A percentile compares a stretch with the other conserved stretches of the same genome.
phyloP scores from a whole-genome alignment of 179 eudicot species.

The Carnegiea gigantea region DNA sequence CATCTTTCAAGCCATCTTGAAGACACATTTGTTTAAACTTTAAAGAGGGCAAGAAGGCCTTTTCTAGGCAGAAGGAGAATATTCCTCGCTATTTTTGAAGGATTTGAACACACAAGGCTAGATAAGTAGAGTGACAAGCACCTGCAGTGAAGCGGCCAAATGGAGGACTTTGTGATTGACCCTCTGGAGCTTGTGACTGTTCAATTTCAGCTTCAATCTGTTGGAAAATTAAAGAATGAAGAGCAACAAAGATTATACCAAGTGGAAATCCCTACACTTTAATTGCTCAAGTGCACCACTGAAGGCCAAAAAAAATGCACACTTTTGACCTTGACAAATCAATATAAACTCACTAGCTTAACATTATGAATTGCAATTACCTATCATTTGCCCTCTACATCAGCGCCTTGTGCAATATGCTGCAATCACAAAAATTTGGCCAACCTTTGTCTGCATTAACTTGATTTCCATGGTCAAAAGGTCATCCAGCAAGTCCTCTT shows the following conservation, averaged over 20 bases:
- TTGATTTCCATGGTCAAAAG: neutral
- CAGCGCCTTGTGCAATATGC: neutral
- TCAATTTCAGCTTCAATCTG: neutral
- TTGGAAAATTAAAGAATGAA: neutral
- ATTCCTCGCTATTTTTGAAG: no score
- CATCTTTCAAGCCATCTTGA: no score
- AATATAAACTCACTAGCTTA: neutral
- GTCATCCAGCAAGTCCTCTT: neutral
- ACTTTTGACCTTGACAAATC: neutral
- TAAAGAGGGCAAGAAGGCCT: no score
- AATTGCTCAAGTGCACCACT: neutral
- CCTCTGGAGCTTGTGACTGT: neutral
- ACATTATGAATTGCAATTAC: neutral
- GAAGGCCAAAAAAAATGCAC: neutral
- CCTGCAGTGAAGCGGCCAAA: neutral
- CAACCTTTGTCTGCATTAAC: neutral
- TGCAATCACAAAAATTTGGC: neutral
- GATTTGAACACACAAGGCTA: no score
- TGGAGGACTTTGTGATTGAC: neutral
- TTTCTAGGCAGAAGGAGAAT: no score
- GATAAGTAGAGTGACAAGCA: neutral
- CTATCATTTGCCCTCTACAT: neutral
- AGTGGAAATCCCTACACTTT: no score
- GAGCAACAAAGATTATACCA: neutral
- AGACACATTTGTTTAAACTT: no score